Evolutionary conservation across 345 rosid species (phyloP), one percentile per base, ranked within the genome.

Genomic region (Hypericum perforatum): DNA sequence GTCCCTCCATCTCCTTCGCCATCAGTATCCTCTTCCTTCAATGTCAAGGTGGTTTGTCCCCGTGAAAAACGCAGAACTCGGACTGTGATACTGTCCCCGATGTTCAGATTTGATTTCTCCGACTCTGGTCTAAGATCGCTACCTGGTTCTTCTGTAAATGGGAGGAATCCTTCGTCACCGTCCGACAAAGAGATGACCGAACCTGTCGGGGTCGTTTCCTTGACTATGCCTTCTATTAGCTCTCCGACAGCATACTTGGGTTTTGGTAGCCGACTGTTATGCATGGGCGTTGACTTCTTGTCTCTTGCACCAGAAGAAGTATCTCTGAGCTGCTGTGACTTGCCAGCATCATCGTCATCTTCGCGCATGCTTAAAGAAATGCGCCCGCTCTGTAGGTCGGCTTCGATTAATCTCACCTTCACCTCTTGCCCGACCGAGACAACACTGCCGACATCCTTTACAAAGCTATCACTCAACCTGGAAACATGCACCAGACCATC

Each of bases 401-500:
- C 96, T 77, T 91, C 98, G 56, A 87, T 61, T 29, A 91, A 59
- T 63, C 78, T 79, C 45, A 91, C 95, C 67, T 77, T 76, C 45
- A 91, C 95, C 46, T 85, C 88, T 78, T 91, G 92, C 32, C 95
- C 98, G 62, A 91, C 62, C 9, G 98, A 69, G 57, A 91, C 96
- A 53, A 87, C 63, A 70, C 63, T 71, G 11, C 75, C 77, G 48
- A 85, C 95, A 75, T 91, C 98, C 74, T 85, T 81, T 47, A 91
- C 90, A 62, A 78, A 91, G 70, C 60, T 71, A 54, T 81, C 80
- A 49, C 95, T 87, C 76, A 91, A 52, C 70, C 65, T 76, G 51
- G 96, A 91, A 58, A 87, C 98, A 72, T 82, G 98, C 8, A 85
- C 96, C 60, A 87, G 64, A 38, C 98, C 95, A 63, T 87, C 92